Base-by-base conservation (phyloP, 805 yeast genomes). In the Yarrowia divulgata region DNA sequence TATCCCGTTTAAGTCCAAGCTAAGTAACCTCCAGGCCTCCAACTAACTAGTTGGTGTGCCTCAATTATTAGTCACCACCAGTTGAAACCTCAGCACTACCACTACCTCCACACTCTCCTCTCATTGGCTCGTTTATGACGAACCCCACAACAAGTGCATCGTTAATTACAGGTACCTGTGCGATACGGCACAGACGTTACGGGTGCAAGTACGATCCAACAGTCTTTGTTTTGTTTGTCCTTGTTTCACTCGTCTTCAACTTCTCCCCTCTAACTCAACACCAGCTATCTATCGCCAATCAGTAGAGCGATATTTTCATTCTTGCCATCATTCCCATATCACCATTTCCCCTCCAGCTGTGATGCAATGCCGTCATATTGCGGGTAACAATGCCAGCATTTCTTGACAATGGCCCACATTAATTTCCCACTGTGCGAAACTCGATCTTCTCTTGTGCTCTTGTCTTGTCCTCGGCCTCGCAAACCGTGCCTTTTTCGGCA, bases 261-360 rank as follows among this genome's bases (percentile, higher is more conserved):
- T 46, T 32, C n/a, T 32, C 19, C 49, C 49, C 49, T 19, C 49
- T 46, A 23, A 46, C 32, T 3, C 32, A 46, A 23, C 50, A 46
- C 34, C 54, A 39, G 54, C 54, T 49, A 49, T 49, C 55, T 49
- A 49, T 32, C 55, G 55, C 55, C 55, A 49, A 32, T 49, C 55
- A 29, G 4, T 16, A 5, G 9, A 4, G 39, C 55, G 37, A 16
- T 29, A 49, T 32, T 16, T 49, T 23, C 29, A 23, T 23, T 23
- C 3, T 49, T 32, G 6, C 18, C 10, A 13, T 1, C 18, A 19
- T 7, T 32, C 39, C 39, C 39, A n/a, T n/a, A n/a, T n/a, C n/a
- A n/a, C n/a, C 4, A 4, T 23, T 23, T 23, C 29, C 39, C 32
- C 39, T 49, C 55, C 7, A 49, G 29, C 29, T 49, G 54, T 8